Base-by-base conservation (phyloP, 345 rosid species). In the Eucalyptus caleyi region DNA sequence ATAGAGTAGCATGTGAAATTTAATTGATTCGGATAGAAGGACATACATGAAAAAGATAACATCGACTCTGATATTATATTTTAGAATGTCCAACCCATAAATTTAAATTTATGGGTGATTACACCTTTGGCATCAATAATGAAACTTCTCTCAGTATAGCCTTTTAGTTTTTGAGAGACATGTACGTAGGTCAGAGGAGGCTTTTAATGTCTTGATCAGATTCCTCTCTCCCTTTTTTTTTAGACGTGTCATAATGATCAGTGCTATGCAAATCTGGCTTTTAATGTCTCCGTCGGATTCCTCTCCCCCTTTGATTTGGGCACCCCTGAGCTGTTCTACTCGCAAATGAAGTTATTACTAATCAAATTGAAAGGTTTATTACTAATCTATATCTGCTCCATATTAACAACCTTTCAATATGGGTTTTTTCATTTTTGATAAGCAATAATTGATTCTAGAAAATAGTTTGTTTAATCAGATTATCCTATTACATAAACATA, bases 21-120 rank as follows among this genome's bases (percentile, higher is more conserved):
- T 40, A 77, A 6, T 12, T 2, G 15, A 11, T 19, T 13, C 0
- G 2, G 5, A 21, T 42, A 2, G 30, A 40, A 0, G 47, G 9
- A 21, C 8, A 21, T 11, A 72, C 5, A 1, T 4, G 2, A 19
- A 37, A 72, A 4, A 2, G 5, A 72, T 72, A 72, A 0, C 4
- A 72, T 9, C 0, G 1, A 72, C 8, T 34, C 4, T 34, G 6
- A 34, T 69, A 69, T 2, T 13, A 5, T 34, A 5, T 34, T 10
- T 32, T 10, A 19, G 1, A 37, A 19, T 34, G 2, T 19, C 7
- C 8, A 69, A 34, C 2, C 1, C 7, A 27, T 51, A 11, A 11
- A 27, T 30, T 62, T 14, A 30, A 30, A 30, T 1, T 30, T 7
- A n/a, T 0, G 9, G 19, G 3, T 7, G 77, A 15, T 65, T 65